These are phyloP conservation scores for Mimosa bimucronata DNA, from an alignment of 306 rosid species.

Conservation along the genomic window DNA sequence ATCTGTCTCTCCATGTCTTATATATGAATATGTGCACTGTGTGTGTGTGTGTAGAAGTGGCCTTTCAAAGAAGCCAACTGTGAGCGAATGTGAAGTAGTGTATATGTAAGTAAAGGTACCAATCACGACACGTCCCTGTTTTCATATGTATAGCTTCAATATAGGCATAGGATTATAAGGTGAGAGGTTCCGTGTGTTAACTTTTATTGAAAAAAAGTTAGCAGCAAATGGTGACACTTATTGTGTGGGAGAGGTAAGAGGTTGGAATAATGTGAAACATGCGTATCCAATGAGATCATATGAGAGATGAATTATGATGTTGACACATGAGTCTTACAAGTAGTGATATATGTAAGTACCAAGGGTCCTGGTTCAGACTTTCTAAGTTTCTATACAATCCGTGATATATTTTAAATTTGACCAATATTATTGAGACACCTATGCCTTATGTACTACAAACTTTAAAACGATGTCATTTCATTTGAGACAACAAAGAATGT, in stretches of 20 bases:
- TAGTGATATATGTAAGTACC: slow-evolving; percentile 28
- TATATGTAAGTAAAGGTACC: background rate
- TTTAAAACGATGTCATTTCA: background rate
- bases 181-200: slow-evolving; percentile 36
- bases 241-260: slow-evolving; percentile 3
- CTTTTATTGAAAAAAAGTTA: slow-evolving; percentile 41
- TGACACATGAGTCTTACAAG: slow-evolving; percentile 69
- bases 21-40: background rate
- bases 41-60: no score
- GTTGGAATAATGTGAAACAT: slow-evolving; percentile 52
- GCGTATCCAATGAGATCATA: slow-evolving; percentile 67
- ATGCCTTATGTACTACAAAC: background rate
- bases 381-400: background rate
- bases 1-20: background rate
- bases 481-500: background rate
- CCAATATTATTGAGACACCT: background rate
- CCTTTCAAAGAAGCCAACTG: slow-evolving; percentile 37
- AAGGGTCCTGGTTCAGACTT: background rate
- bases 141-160: background rate
- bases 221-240: background rate
- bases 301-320: slow-evolving; percentile 54
- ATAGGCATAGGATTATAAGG: background rate
- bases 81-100: slow-evolving; percentile 3
- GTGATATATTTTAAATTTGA: slow-evolving; percentile 2
- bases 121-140: background rate